Evolutionary conservation across 2,329 filamentous ascomycete species (phyloP), one percentile per base, ranked within the genome.

Genomic region (Geosmithia morbida): DNA sequence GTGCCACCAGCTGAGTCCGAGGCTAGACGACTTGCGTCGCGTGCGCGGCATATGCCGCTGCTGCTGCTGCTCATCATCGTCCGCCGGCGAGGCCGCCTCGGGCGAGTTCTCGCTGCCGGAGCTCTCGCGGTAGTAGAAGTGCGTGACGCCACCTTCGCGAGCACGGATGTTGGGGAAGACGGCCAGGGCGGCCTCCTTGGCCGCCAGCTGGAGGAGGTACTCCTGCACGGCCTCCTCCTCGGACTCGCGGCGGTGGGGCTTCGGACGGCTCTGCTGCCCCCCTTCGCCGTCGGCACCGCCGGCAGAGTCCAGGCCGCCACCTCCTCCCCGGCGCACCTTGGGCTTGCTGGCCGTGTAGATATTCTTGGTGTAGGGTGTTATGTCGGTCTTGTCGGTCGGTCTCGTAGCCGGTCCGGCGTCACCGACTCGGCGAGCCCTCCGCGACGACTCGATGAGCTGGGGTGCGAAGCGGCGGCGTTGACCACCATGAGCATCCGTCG

Each of bases 401-500:
- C 70, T 71, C 19, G 80, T 77, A 29, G 80, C 76, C 18, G 80
- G 79, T 6, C 71, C 72, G 1, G 71, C 62, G 55, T 87, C 82
- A 18, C 79, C 79, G 16, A 75, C 75, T 56, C 79, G 79, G 52
- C 83, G 78, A 33, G 80, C 79, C 47, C 87, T 74, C 55, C 80
- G 78, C 3, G 83, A 83, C 2, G 85, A 89, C 62, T 90, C 87
- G 51, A 94, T 81, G 48, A 94, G 69, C 56, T 90, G 83, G 13
- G 87, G 87, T 29, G 81, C 75, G 61, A 94, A 94, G 50, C 67
- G 66, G 52, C 72, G 69, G 26, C 55, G 66, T 63, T 51, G 68
- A 16, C 33, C 14, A 11, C 33, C 14, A n/a, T n/a, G n/a, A n/a
- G n/a, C n/a, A 11, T 11, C 10, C 33, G 11, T 5, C 6, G 33